Evolutionary conservation across 257 asterid species (phyloP).

Genomic region (Sherardia arvensis): DNA sequence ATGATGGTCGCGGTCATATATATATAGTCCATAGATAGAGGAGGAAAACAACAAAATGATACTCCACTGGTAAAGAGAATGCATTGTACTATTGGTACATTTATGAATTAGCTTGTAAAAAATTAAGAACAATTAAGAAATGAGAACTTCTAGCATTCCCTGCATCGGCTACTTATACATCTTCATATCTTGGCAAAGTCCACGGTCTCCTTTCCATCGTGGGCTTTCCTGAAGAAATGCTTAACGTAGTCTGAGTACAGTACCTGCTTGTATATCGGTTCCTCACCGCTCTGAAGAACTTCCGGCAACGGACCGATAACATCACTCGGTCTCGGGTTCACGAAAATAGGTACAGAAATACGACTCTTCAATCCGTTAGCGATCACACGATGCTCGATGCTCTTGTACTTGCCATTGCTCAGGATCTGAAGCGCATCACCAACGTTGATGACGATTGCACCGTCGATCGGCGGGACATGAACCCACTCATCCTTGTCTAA

Average conservation of each 20-base stretch:
- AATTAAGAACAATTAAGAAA: too few relatives aligned
- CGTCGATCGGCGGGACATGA: slow-evolving; percentile 20
- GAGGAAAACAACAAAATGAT: too few relatives aligned
- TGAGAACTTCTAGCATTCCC: too few relatives aligned
- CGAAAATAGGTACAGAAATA: neutral
- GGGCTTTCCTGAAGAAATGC: slow-evolving; percentile 29
- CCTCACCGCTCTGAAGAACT: slow-evolving; percentile 9
- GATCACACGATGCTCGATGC: slow-evolving; percentile 21
- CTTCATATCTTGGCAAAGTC: slow-evolving; percentile 23
- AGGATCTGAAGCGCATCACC: slow-evolving; percentile 27
- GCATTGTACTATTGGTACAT: too few relatives aligned
- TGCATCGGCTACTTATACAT: neutral
- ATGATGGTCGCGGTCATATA: too few relatives aligned
- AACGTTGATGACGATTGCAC: slow-evolving; percentile 24
- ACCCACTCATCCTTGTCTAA: slow-evolving; percentile 12
- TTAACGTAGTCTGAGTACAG: slow-evolving; percentile 27
- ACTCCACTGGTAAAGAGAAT: too few relatives aligned
- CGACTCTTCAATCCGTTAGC: slow-evolving; percentile 20
- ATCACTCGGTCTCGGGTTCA: too few relatives aligned
- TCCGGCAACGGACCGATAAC: too few relatives aligned
- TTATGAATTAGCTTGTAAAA: too few relatives aligned
- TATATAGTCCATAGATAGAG: too few relatives aligned
- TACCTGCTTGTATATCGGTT: slow-evolving; percentile 19
- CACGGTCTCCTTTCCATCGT: slow-evolving; percentile 25
- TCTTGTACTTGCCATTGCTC: slow-evolving; percentile 25